Conservation (phyloP, 805 yeast species). For the Starmerella apis region DNA sequence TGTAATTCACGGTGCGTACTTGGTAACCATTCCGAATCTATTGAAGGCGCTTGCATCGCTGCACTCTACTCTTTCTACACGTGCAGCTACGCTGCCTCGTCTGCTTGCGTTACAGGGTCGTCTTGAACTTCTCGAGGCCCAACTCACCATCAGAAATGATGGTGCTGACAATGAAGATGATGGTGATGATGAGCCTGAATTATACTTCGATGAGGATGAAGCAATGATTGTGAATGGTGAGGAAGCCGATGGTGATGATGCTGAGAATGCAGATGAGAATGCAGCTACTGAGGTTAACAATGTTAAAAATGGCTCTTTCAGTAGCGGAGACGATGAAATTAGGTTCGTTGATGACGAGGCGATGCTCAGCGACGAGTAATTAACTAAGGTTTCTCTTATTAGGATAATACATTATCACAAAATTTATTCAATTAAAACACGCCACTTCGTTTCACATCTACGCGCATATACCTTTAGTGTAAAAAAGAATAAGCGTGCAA, state of each 20-base stretch:
- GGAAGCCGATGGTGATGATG: slow-evolving; percentile 35
- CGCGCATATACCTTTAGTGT: not conserved
- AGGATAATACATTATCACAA: not conserved
- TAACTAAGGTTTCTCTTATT: slow-evolving; percentile 1
- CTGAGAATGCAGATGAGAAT: slow-evolving; percentile 27
- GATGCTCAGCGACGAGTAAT: slow-evolving; percentile 13
- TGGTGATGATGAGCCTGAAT: slow-evolving; percentile 33
- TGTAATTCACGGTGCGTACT: slow-evolving; percentile 56
- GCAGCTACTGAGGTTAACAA: slow-evolving; percentile 34
- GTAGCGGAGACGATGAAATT: slow-evolving; percentile 26
- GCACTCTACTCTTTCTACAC: slow-evolving; percentile 46
- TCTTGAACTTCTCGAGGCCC: slow-evolving; percentile 63
- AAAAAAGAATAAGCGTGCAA: not conserved
- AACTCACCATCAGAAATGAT: slow-evolving; percentile 52
- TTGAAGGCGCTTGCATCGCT: slow-evolving; percentile 47
- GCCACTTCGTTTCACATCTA: not conserved
- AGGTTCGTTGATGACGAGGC: slow-evolving; percentile 28
- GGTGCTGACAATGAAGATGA: slow-evolving; percentile 29
- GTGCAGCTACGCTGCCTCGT: slow-evolving; percentile 50
- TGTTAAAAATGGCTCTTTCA: slow-evolving; percentile 28
- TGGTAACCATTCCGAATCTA: slow-evolving; percentile 43
- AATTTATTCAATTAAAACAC: not conserved
- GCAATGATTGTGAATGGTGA: slow-evolving; percentile 41
- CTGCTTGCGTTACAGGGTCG: slow-evolving; percentile 79
- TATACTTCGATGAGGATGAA: slow-evolving; percentile 32